A percentile compares a stretch with the other conserved stretches of the same genome.
Evolutionary conservation across 2,329 filamentous ascomycete genomes (phyloP).

Genomic region (Dichotomopilus funicola): DNA sequence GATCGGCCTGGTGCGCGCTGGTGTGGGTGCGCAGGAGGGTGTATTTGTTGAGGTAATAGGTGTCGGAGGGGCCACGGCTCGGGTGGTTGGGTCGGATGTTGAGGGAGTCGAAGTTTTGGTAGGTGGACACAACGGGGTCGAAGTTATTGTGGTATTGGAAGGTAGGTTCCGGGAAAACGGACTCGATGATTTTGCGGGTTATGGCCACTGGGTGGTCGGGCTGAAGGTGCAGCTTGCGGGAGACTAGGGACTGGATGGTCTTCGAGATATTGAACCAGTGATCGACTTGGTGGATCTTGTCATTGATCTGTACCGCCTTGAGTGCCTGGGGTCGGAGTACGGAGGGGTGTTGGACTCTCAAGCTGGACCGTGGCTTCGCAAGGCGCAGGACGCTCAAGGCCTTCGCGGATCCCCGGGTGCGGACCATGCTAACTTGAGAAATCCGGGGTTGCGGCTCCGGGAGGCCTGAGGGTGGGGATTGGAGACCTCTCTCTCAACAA

Average conservation of each 20-base stretch:
- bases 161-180: conserved; percentile 66
- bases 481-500: conserved; percentile 5
- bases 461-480: conserved; percentile 8
- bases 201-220: conserved; percentile 85
- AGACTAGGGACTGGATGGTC: conserved; percentile 67
- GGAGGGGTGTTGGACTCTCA: too few relatives aligned
- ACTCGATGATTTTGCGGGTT: conserved; percentile 87
- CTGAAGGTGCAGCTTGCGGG: conserved; percentile 80
- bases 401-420: too few relatives aligned
- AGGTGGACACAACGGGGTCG: conserved; percentile 74
- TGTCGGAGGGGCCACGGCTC: conserved; percentile 80
- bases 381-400: too few relatives aligned
- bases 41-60: conserved; percentile 84
- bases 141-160: conserved; percentile 74
- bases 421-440: conserved; percentile 21
- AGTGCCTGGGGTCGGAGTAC: conserved; percentile 12
- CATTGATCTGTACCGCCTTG: conserved; percentile 50
- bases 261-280: conserved; percentile 78
- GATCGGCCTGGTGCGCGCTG: conserved; percentile 82
- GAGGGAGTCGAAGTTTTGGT: conserved; percentile 94
- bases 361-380: too few relatives aligned
- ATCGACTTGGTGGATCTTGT: conserved; percentile 60
- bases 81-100: conserved; percentile 85
- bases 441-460: conserved; percentile 13
- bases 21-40: conserved; percentile 91